Evolutionary conservation across 768 basidiomycete species (phyloP).

Genomic region (Leccinum disarticulatum): DNA sequence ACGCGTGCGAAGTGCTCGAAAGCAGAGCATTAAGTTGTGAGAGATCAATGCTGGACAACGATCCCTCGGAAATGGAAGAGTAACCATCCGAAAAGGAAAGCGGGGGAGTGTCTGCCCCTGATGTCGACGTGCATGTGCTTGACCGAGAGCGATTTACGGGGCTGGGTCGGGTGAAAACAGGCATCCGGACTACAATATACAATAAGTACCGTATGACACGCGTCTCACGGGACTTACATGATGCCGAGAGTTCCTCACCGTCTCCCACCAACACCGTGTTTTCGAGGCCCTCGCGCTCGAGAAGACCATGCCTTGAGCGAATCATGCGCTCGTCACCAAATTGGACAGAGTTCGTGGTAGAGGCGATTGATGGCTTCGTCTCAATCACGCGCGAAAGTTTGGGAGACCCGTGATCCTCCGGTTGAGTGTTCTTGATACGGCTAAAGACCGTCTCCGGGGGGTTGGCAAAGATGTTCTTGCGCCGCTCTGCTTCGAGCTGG

Average conservation of each 20-base stretch:
- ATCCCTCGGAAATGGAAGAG: conserved; percentile 63
- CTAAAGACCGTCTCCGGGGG: conserved; percentile 35
- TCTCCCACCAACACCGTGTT: conserved; percentile 62
- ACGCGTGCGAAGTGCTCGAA: conserved; percentile 52
- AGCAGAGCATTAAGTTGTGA: conserved; percentile 58
- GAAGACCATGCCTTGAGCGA: conserved; percentile 56
- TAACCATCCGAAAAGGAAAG: conserved; percentile 68
- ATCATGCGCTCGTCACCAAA: conserved; percentile 73
- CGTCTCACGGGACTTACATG: conserved; percentile 42
- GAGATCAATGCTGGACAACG: conserved; percentile 77
- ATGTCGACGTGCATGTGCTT: conserved; percentile 66
- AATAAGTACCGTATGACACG: conserved; percentile 1
- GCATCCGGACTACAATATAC: conserved; percentile 40
- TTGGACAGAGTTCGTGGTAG: conserved; percentile 53
- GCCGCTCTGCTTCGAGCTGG: conserved; percentile 51
- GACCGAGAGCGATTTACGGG: conserved; percentile 57
- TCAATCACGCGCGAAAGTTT: conserved; percentile 51
- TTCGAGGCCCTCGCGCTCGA: conserved; percentile 67
- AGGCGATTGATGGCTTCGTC: conserved; percentile 61
- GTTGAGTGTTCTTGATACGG: conserved; percentile 29
- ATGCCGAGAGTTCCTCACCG: conserved; percentile 55
- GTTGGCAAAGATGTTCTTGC: conserved; percentile 45
- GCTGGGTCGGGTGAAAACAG: conserved; percentile 63
- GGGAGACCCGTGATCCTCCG: conserved; percentile 33
- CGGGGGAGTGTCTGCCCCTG: conserved; percentile 70